A percentile compares a stretch with the other conserved stretches of the same genome.
phyloP scores from a whole-genome alignment of 2,329 filamentous ascomycete genomes.

The Colletotrichum magnum region DNA sequence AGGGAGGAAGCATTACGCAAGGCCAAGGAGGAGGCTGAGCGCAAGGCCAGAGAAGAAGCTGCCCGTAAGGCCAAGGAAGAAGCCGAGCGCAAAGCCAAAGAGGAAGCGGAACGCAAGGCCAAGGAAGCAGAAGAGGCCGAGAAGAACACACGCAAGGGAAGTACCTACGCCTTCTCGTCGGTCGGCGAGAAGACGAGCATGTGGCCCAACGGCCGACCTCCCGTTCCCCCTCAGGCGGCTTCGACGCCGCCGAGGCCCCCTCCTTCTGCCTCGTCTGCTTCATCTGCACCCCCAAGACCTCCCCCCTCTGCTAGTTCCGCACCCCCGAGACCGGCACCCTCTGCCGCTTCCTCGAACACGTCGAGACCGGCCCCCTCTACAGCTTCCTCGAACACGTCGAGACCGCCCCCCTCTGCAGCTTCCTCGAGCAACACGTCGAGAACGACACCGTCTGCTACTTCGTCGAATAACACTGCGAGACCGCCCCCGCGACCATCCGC shows the following conservation, averaged over 20 bases:
- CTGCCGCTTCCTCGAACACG: conserved; percentile 6
- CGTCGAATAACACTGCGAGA: conserved; percentile 47
- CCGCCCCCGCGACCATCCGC: conserved; percentile 65
- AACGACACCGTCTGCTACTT: too few species aligned
- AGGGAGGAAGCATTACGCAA: conserved; percentile 44
- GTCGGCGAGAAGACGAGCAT: conserved; percentile 79
- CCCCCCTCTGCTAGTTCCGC: conserved; percentile 39
- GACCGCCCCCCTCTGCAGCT: conserved; percentile 43
- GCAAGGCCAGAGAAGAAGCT: conserved; percentile 50
- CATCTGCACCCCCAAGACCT: conserved; percentile 39
- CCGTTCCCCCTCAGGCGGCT: conserved; percentile 50
- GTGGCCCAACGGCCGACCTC: conserved; percentile 75
- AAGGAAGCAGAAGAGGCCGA: conserved; percentile 48
- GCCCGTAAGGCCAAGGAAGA: conserved; percentile 39
- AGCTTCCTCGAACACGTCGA: conserved; percentile 32
- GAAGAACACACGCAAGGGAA: conserved; percentile 57
- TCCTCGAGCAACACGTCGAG: neutral
- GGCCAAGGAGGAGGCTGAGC: conserved; percentile 57
- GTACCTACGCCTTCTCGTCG: conserved; percentile 74
- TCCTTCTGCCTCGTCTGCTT: conserved; percentile 43
- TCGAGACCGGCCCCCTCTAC: too few species aligned
- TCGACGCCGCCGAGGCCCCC: conserved; percentile 54
- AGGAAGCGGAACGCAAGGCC: conserved; percentile 51
- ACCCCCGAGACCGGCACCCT: conserved; percentile 45
- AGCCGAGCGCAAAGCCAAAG: conserved; percentile 46